Conservation (phyloP, 768 basidiomycete genomes). For the Hypsizygus marmoreus region DNA sequence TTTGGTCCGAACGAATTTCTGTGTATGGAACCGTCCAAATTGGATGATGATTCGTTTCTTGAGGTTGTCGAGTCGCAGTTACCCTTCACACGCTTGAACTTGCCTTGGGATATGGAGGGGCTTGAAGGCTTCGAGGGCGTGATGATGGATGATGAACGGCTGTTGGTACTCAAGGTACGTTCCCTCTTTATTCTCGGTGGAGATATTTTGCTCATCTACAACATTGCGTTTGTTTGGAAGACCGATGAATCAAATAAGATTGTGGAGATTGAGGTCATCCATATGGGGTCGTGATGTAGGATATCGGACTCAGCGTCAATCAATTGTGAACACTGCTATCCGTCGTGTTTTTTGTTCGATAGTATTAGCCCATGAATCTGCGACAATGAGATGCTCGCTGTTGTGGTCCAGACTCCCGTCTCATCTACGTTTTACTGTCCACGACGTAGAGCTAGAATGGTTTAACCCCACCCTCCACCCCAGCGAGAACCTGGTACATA, state of each 20-base stretch:
- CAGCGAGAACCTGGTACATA: too few species aligned
- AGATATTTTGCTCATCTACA: neutral
- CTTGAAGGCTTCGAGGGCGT: slow-evolving; percentile 27
- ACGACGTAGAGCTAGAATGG: too few species aligned
- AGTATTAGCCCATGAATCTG: too few species aligned
- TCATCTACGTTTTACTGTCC: too few species aligned
- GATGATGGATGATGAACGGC: slow-evolving; percentile 41
- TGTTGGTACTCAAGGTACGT: slow-evolving; percentile 36
- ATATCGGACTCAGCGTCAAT: too few species aligned
- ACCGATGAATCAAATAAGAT: neutral
- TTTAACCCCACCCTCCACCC: too few species aligned
- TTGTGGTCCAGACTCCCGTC: too few species aligned
- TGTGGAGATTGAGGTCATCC: slow-evolving; percentile 4
- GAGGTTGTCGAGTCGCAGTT: slow-evolving; percentile 26
- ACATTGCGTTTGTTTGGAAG: neutral
- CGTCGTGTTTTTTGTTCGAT: too few species aligned
- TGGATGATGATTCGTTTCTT: slow-evolving; percentile 16
- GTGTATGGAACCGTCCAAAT: neutral
- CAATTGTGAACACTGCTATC: too few species aligned
- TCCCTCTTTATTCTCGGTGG: neutral
- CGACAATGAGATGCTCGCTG: too few species aligned
- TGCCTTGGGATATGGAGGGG: slow-evolving; percentile 3
- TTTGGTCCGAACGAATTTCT: neutral
- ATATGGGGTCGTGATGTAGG: too few species aligned
- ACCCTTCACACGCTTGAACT: slow-evolving; percentile 24